Conservation (phyloP, 1,139 yeast species). For the Protomyces lactucae-debilis region DNA sequence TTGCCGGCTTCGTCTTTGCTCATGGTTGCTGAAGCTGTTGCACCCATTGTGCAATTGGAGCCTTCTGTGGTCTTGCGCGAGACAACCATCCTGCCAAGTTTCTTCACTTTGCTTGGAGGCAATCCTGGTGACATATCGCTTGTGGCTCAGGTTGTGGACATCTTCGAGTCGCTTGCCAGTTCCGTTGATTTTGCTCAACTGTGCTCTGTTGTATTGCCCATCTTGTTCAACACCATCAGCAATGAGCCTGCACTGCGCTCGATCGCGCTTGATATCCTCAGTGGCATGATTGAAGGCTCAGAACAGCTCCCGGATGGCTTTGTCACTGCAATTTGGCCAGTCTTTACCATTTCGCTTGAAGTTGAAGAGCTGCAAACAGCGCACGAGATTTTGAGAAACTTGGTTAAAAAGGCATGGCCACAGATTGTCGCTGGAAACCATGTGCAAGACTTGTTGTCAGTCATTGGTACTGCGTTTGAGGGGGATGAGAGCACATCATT, state of each 20-base stretch:
- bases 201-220: constrained; percentile 23
- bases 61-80: constrained; percentile 7
- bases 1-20: constrained; percentile 20
- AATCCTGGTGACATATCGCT: constrained; percentile 31
- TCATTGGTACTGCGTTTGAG: constrained; percentile 15
- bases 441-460: constrained; percentile 9
- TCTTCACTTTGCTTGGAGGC: constrained; percentile 26
- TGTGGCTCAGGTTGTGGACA: constrained; percentile 28
- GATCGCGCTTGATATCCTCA: constrained; percentile 27
- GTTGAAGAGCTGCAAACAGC: constrained; percentile 28
- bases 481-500: constrained; percentile 18
- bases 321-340: constrained; percentile 27
- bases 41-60: constrained; percentile 22
- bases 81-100: constrained; percentile 23
- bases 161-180: constrained; percentile 29
- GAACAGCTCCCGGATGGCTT: constrained; percentile 26
- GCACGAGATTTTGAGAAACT: constrained; percentile 24
- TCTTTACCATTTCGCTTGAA: constrained; percentile 17
- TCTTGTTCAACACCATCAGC: constrained; percentile 17
- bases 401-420: constrained; percentile 23
- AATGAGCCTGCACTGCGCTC: constrained; percentile 10
- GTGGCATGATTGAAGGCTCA: constrained; percentile 29
- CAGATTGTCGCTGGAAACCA: constrained; percentile 21
- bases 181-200: constrained; percentile 18
- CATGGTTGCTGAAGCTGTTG: constrained; percentile 27